phyloP scores from a whole-genome alignment of 129 eudicot genomes.

The Calendula officinalis region DNA sequence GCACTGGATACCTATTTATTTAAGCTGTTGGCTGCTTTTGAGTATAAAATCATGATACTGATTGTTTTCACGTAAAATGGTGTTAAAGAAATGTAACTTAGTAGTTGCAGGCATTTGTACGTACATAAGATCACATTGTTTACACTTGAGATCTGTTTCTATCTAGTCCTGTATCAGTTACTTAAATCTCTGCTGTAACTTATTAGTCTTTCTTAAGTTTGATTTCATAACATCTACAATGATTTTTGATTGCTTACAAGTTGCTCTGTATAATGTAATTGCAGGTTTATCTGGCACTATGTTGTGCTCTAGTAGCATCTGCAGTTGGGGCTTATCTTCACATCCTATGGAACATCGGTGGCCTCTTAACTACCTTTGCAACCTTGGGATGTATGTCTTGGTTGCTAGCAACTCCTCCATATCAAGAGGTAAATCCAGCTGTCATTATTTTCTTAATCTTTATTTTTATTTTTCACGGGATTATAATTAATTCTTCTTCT shows the following conservation, averaged over 20 bases:
- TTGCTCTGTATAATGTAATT: constrained; percentile 8
- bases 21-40: neutral
- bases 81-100: neutral
- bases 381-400: constrained; percentile 59
- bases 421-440: constrained; percentile 52
- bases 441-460: neutral
- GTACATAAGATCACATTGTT: too few species aligned
- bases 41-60: neutral
- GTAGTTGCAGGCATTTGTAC: neutral
- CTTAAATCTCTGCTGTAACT: constrained; percentile 1
- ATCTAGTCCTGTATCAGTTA: neutral
- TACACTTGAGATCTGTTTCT: neutral
- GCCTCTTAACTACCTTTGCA: constrained; percentile 62
- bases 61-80: neutral
- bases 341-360: constrained; percentile 84
- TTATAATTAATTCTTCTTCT: neutral
- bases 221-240: too few species aligned
- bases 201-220: neutral
- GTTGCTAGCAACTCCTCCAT: constrained; percentile 55
- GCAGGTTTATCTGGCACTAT: constrained; percentile 77
- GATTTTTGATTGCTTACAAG: neutral
- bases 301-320: constrained; percentile 84
- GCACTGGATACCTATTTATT: too few species aligned
- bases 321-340: constrained; percentile 82
- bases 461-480: neutral